Base-by-base conservation (phyloP, 495 filamentous ascomycete genomes). In the Cairneyella variabilis region DNA sequence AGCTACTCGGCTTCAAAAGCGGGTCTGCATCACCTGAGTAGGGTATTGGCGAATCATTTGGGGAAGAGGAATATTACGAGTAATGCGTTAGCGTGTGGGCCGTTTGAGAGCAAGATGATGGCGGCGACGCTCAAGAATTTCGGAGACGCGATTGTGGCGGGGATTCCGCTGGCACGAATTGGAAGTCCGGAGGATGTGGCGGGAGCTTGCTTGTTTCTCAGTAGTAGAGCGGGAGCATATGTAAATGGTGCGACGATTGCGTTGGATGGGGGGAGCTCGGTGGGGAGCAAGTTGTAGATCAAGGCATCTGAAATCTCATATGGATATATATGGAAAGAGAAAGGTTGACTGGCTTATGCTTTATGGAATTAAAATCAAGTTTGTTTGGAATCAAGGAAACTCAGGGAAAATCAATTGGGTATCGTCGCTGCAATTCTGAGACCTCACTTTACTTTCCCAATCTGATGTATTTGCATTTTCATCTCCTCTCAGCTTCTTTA, bases 51-150 rank as follows among this genome's bases (percentile, higher is more conserved):
- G 0, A 74, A 75, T 42, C 83, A 89, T 68, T 70, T 91, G 16
- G 86, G 89, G 7, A 79, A 73, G 50, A 71, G 85, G 36, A 76
- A 83, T 56, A 79, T 93, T 50, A 91, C 88, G 65, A 84, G 76
- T 1, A 90, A 90, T 49, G 75, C 83, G 0, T 72, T 92, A 47
- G 88, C 88, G 27, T 91, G 87, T 58, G 88, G 88, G 9, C 87
- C 88, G 12, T 92, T 92, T 59, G 74, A 88, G 63, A 86, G 81
- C 54, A 89, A 89, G 70, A 92, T 91, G 88, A 90, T 90, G 88
- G 80, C 80, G 10, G 82, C 77, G 36, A 89, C 85, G 36, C 66
- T 91, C 48, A 69, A 81, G 54, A 63, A 71, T 5, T 79, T 80
- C 53, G 76, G 77, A 37, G 84, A 89, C 11, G 63, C 66, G 23